Evolutionary conservation across 2,329 filamentous ascomycete genomes (phyloP), one percentile per base, ranked within the genome.

Genomic region (Metarhizium humberi): DNA sequence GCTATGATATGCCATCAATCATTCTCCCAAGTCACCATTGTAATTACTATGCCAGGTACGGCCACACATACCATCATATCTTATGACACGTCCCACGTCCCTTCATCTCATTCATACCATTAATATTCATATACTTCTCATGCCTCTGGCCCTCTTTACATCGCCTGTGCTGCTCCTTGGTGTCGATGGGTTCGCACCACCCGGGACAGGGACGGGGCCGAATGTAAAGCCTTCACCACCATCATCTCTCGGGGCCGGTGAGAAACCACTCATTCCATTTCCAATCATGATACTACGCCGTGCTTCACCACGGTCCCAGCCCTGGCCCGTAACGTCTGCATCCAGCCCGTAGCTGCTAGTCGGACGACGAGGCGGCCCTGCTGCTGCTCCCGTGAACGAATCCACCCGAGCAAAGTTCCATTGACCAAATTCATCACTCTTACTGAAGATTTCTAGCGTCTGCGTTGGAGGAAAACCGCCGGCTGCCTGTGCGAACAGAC

Each of bases 361-460:
- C 36, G 79, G 79, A 40, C 79, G 74, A 13, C 64, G 62, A 38
- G 58, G 59, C 55, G 50, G 62, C 56, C 52, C 66, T 58, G 60
- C 64, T 57, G 47, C 61, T 55, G 56, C 63, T 42, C n/a, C 50
- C 60, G 59, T 61, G 50, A 68, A 56, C 56, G 66, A 71, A 62
- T 66, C 67, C 56, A 83, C 73, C 55, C 76, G 75, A 50, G 79
- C 74, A 64, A 81, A 82, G 54, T 78, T 80, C 81, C 81, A 84
- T 61, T 79, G 76, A 45, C 80, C 69, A 58, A 78, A 76, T 60
- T 83, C 79, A 53, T 81, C 77, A 58, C 77, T 75, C 67, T 83
- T 84, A 55, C 78, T 82, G 58, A 81, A 84, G 25, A 84, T 76
- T 60, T 83, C 80, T 34, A 84, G 76, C 6, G 77, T 79, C 56